Conservation (phyloP, 2,329 filamentous ascomycete genomes). For the Pseudogymnoascus sp. region DNA sequence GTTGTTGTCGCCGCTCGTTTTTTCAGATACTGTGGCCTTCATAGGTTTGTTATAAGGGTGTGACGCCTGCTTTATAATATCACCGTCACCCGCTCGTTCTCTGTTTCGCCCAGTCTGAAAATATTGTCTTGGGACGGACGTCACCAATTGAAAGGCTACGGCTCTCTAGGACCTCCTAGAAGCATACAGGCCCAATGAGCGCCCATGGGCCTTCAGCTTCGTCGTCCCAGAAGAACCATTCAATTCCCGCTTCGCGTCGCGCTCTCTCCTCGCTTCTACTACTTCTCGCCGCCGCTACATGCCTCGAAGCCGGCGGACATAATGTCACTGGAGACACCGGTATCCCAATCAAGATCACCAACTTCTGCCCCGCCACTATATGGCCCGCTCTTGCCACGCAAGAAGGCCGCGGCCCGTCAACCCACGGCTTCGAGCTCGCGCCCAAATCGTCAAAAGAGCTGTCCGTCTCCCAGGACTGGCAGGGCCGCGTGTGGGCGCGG, state of each 20-base stretch:
- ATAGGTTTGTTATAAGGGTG: background rate
- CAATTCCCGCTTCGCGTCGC: background rate
- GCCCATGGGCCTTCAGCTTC: background rate
- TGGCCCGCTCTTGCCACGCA: conserved; percentile 74
- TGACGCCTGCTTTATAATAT: background rate
- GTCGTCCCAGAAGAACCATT: background rate
- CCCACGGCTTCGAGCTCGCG: conserved; percentile 61
- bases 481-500: conserved; percentile 73
- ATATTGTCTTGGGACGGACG: background rate
- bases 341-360: conserved; percentile 44
- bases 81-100: background rate
- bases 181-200: background rate
- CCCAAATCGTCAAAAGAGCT: conserved; percentile 52
- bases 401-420: conserved; percentile 58
- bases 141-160: background rate
- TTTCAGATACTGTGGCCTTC: background rate
- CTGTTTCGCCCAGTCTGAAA: background rate
- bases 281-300: conserved; percentile 22
- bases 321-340: conserved; percentile 17
- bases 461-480: conserved; percentile 67
- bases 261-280: background rate
- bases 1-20: conserved; percentile 9
- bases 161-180: background rate
- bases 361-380: conserved; percentile 62
- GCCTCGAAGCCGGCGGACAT: conserved; percentile 11